Evolutionary conservation across 768 basidiomycete genomes (phyloP), one percentile per base, ranked within the genome.

Genomic region (Serendipita sp.): DNA sequence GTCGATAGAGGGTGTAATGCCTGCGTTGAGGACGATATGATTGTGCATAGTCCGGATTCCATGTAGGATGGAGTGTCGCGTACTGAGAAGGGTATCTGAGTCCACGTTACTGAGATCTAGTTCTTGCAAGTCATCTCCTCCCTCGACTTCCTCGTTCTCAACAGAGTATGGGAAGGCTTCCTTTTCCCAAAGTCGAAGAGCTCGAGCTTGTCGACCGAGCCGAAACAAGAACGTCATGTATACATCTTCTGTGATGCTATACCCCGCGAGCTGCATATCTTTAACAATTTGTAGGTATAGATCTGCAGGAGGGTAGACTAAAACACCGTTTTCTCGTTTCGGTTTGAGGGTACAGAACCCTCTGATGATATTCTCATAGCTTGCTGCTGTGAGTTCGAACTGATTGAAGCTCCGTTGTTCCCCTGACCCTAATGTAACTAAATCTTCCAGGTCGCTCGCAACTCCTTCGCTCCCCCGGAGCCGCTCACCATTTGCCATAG

Each of bases 271-370:
- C 31, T 81, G 84, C 89, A 94, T 93, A 74, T 92, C 89, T 43
- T 78, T 79, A 64, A 91, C 79, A 62, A 94, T 86, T 63, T 80
- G 79, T 72, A 91, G 84, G 72, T 88, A 90, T 63, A 82, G 77
- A 66, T 76, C 73, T 58, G 72, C 75, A 66, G 71, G 81, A 67
- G 71, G 80, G 70, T 60, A 60, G 18, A 34, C 34, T 10, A 60
- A 34, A 37, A 60, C 55, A 18, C 55, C 55, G 33, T 34, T 10
- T 60, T 60, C 55, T 10, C 18, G 55, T 10, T 33, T 67, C 77
- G 29, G 76, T 69, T 16, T 73, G 63, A 88, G 75, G 29, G 77
- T 76, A 69, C 81, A 80, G 68, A 88, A 85, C 2, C 80, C 78
- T 66, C 81, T 74, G 62, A 91, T 77, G 64, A 94, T 82, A 48